phyloP scores from a whole-genome alignment of 768 basidiomycete species.

The Mycena vulgaris region DNA sequence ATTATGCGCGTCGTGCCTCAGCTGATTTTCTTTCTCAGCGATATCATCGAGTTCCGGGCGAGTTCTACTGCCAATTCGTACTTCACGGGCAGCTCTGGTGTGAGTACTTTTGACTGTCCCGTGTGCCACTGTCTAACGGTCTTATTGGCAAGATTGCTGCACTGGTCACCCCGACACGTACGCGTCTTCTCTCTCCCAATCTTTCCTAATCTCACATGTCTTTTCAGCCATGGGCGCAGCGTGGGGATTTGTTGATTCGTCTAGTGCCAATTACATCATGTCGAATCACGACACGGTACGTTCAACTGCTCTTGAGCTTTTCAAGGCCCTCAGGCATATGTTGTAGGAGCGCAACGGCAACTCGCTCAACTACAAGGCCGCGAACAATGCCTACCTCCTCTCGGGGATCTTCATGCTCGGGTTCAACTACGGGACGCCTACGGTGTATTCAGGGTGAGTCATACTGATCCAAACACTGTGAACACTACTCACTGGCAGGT shows the following conservation, averaged over 20 bases:
- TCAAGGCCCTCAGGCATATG: not conserved
- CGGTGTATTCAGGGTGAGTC: conserved; percentile 40
- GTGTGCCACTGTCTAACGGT: not conserved
- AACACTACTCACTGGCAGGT: not conserved
- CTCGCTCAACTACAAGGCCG: conserved; percentile 37
- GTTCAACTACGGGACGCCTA: conserved; percentile 42
- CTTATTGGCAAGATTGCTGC: conserved; percentile 31
- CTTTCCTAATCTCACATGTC: not conserved
- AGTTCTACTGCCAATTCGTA: conserved; percentile 19
- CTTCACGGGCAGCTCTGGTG: conserved; percentile 36
- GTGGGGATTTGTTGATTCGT: conserved; percentile 42
- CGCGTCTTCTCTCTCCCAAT: not conserved
- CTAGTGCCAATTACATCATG: conserved; percentile 37
- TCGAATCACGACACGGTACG: conserved; percentile 41
- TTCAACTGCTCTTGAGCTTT: not conserved
- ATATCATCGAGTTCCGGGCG: conserved; percentile 41
- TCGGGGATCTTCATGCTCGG: conserved; percentile 40
- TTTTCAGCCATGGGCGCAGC: conserved; percentile 39
- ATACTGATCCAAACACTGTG: not conserved
- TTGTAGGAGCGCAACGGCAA: conserved; percentile 37
- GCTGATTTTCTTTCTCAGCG: conserved; percentile 14
- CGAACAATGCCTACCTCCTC: conserved; percentile 39
- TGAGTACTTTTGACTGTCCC: not conserved
- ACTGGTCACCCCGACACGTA: conserved; percentile 40
- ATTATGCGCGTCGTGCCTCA: not conserved